Conservation (phyloP, 2,329 filamentous ascomycete species). For the Diaporthe batatas region DNA sequence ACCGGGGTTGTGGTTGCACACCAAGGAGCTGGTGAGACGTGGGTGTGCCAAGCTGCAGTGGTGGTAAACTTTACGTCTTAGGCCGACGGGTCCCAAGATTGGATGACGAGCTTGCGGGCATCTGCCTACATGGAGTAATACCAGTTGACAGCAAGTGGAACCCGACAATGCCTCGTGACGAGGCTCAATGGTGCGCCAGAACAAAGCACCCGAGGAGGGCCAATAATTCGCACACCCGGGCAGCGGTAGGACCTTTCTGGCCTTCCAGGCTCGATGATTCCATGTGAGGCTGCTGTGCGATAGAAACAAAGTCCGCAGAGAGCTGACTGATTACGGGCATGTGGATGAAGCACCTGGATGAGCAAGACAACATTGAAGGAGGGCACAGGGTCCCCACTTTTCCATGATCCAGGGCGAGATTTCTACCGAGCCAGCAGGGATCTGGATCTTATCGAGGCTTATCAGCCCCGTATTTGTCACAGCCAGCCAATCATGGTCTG, state of each 20-base stretch:
- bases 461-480: slow-evolving; percentile 35
- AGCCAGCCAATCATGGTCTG: not conserved
- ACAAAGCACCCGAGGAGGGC: not conserved
- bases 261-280: no score
- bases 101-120: not conserved
- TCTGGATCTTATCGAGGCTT: slow-evolving; percentile 25
- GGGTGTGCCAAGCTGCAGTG: slow-evolving; percentile 15
- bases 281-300: no score
- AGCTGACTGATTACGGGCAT: no score
- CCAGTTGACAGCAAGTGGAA: not conserved
- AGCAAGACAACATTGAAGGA: slow-evolving; percentile 11
- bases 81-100: slow-evolving; percentile 30
- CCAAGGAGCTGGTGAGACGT: not conserved
- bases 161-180: slow-evolving; percentile 2
- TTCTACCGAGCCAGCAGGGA: slow-evolving; percentile 24
- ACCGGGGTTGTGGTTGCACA: not conserved
- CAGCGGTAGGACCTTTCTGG: not conserved
- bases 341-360: not conserved
- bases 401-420: not conserved
- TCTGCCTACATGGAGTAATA: slow-evolving; percentile 5
- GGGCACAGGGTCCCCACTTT: not conserved
- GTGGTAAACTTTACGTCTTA: slow-evolving; percentile 20
- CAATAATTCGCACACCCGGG: not conserved
- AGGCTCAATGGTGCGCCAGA: not conserved
- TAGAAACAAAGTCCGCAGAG: no score